phyloP scores from a whole-genome alignment of 495 filamentous ascomycete genomes.

The Tuber borchii region DNA sequence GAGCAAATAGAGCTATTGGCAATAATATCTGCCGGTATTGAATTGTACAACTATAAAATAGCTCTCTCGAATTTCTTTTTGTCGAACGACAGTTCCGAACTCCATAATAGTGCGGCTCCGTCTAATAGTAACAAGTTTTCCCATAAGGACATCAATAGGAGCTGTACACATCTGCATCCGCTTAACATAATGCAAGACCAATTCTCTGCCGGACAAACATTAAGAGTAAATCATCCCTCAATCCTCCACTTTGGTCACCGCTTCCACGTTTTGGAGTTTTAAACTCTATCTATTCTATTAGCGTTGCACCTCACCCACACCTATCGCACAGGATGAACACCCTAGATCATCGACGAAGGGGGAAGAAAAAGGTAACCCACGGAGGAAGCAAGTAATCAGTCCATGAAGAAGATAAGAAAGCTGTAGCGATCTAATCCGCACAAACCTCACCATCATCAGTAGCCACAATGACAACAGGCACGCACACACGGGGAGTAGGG shows the following conservation, averaged over 20 bases:
- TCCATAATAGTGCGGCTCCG: not conserved
- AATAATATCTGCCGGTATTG: not conserved
- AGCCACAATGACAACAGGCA: not conserved
- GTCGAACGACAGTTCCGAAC: not conserved
- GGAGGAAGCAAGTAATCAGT: constrained; percentile 32
- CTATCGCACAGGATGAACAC: not conserved
- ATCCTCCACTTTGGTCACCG: not conserved
- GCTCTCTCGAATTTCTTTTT: not conserved
- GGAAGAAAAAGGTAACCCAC: constrained; percentile 7
- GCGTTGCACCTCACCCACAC: not conserved
- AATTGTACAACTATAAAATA: not conserved
- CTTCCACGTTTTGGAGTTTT: not conserved
- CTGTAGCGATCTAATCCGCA: constrained; percentile 16
- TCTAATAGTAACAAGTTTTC: not conserved
- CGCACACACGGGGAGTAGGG: not conserved
- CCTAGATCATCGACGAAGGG: not conserved
- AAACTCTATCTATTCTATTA: not conserved
- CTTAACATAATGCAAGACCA: not conserved
- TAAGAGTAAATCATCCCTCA: not conserved
- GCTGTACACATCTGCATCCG: not conserved
- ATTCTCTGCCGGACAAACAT: not conserved
- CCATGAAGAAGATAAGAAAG: constrained; percentile 28
- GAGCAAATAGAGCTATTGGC: not conserved
- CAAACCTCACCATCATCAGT: not conserved
- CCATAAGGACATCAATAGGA: not conserved